Evolutionary conservation across 2,329 filamentous ascomycete genomes (phyloP).

Genomic region (Leptographium procerum): DNA sequence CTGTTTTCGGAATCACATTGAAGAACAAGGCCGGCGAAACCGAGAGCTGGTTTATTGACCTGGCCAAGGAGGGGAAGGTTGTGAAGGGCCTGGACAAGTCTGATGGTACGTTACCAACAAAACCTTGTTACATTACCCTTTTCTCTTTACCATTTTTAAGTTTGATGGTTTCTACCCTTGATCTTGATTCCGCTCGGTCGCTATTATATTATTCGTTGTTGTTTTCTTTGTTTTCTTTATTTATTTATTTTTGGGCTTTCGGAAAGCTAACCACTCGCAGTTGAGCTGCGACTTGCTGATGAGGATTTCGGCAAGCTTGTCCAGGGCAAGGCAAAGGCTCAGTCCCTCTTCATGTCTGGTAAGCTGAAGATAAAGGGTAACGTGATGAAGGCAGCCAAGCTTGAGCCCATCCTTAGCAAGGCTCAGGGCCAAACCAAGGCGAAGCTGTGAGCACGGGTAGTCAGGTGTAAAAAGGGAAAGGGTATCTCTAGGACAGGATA

Average conservation of each 20-base stretch:
- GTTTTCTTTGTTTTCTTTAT: not conserved
- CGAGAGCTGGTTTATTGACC: constrained; percentile 87
- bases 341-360: constrained; percentile 93
- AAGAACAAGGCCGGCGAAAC: constrained; percentile 77
- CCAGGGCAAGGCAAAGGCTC: constrained; percentile 80
- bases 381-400: constrained; percentile 96
- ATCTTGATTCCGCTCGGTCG: too few species aligned
- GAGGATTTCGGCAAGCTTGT: constrained; percentile 78
- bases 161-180: not conserved
- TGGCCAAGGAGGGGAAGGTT: constrained; percentile 80
- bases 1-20: constrained; percentile 81
- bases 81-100: constrained; percentile 71
- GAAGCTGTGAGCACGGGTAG: constrained; percentile 48
- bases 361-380: constrained; percentile 98
- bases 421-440: constrained; percentile 57
- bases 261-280: constrained; percentile 29
- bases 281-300: constrained; percentile 77
- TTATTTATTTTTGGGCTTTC: not conserved
- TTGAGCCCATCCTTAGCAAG: constrained; percentile 87
- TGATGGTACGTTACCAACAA: constrained; percentile 48
- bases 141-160: not conserved
- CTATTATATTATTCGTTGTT: too few species aligned
- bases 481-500: too few species aligned
- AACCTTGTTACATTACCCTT: not conserved
- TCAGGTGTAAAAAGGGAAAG: too few species aligned